Evolutionary conservation across 345 rosid genomes (phyloP).

Genomic region (Trapa incisa): DNA sequence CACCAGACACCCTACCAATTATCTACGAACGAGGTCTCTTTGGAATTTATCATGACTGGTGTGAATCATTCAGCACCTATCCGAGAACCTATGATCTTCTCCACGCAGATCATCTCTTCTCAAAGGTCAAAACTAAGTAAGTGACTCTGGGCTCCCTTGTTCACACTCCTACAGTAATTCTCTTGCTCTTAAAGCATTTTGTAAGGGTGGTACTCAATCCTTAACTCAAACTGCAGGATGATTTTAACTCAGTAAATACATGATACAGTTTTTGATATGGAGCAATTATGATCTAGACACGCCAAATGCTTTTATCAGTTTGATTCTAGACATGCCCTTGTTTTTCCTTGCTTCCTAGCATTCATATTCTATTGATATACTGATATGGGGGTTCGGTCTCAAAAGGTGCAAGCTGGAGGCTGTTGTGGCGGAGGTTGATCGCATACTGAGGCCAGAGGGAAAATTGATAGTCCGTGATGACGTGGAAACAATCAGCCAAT

Average conservation of each 20-base stretch:
- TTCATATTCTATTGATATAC: neutral
- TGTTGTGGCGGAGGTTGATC: constrained; percentile 72
- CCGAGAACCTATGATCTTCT: constrained; percentile 96
- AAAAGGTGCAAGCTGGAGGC: constrained; percentile 63
- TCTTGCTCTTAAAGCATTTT: too few relatives aligned
- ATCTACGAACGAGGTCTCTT: constrained; percentile 87
- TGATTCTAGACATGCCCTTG: neutral
- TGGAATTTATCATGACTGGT: constrained; percentile 95
- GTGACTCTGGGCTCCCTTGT: neutral
- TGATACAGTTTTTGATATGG: too few relatives aligned
- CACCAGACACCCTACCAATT: constrained; percentile 86
- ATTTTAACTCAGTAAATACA: too few relatives aligned
- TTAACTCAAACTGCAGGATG: too few relatives aligned
- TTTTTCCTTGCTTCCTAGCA: neutral
- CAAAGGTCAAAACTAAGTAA: constrained; percentile 66
- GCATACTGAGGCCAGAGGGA: constrained; percentile 83
- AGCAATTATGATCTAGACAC: too few relatives aligned
- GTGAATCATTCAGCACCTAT: constrained; percentile 89
- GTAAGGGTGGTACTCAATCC: too few relatives aligned
- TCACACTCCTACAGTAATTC: too few relatives aligned
- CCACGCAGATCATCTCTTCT: constrained; percentile 94
- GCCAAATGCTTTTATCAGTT: neutral
- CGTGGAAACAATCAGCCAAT: constrained; percentile 39
- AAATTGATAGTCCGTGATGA: constrained; percentile 68
- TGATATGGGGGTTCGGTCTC: neutral